These are phyloP conservation scores for Protea cynaroides DNA, from an alignment of 164 flowering plant species.

Conservation along the genomic window DNA sequence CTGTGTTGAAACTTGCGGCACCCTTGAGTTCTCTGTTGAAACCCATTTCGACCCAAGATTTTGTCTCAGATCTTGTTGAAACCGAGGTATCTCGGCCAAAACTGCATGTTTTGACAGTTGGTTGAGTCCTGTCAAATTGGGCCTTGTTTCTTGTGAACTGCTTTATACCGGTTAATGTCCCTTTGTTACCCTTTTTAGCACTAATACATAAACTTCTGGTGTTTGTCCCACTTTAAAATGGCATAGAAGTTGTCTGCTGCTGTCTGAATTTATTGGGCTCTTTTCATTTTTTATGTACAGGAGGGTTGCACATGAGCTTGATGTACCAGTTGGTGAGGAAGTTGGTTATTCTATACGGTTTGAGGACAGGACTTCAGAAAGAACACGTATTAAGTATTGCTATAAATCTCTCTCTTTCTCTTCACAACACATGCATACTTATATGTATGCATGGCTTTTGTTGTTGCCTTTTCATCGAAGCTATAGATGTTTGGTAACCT, in stretches of 20 bases:
- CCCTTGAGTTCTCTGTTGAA: too few species aligned
- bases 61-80: too few species aligned
- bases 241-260: neutral
- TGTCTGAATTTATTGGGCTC: neutral
- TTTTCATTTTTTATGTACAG: slow-evolving; percentile 25
- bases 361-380: slow-evolving; percentile 91
- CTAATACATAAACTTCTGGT: neutral
- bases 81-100: too few species aligned
- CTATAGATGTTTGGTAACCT: neutral
- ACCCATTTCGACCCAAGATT: too few species aligned
- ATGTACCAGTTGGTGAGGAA: slow-evolving; percentile 80
- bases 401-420: neutral
- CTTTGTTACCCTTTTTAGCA: neutral
- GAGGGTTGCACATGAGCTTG: slow-evolving; percentile 88
- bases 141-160: too few species aligned
- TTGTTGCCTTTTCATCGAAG: neutral
- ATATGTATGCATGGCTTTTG: neutral
- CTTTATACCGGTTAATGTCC: too few species aligned
- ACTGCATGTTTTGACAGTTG: too few species aligned
- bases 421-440: neutral
- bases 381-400: slow-evolving; percentile 71
- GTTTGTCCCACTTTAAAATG: neutral
- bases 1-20: too few species aligned
- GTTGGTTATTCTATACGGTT: slow-evolving; percentile 98
- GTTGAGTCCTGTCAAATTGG: too few species aligned